phyloP scores from a whole-genome alignment of 306 rosid genomes.

The Hippophae tibetana region DNA sequence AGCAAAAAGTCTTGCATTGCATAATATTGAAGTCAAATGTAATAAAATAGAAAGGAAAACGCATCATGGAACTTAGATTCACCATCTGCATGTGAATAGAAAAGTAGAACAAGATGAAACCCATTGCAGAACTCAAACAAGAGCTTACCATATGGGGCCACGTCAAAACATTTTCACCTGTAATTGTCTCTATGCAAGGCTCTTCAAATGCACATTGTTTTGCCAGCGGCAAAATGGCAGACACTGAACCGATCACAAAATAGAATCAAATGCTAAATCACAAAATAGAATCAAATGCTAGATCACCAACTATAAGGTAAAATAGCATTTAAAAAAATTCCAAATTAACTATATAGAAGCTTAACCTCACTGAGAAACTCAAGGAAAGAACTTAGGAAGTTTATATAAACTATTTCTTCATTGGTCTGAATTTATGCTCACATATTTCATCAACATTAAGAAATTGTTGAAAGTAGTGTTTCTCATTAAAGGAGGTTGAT shows the following conservation, averaged over 20 bases:
- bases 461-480: too few relatives aligned
- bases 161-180: conserved; percentile 89
- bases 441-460: too few relatives aligned
- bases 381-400: too few relatives aligned
- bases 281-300: neutral
- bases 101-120: conserved; percentile 8
- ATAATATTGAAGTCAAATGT: neutral
- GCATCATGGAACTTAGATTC: neutral
- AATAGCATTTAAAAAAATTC: neutral
- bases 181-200: conserved; percentile 86
- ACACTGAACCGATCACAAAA: conserved; percentile 53
- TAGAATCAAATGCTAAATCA: neutral
- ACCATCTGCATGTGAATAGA: neutral
- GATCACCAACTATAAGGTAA: neutral
- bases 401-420: too few relatives aligned
- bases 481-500: too few relatives aligned
- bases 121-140: conserved; percentile 4
- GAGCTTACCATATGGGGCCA: conserved; percentile 93
- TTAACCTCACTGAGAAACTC: too few relatives aligned
- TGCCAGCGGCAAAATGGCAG: conserved; percentile 90
- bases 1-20: too few relatives aligned
- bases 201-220: conserved; percentile 98
- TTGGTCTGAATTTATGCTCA: too few relatives aligned
- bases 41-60: conserved; percentile 1
- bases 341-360: too few relatives aligned